Conservation (phyloP, 345 rosid species). For the Hibiscus tridactylites region DNA sequence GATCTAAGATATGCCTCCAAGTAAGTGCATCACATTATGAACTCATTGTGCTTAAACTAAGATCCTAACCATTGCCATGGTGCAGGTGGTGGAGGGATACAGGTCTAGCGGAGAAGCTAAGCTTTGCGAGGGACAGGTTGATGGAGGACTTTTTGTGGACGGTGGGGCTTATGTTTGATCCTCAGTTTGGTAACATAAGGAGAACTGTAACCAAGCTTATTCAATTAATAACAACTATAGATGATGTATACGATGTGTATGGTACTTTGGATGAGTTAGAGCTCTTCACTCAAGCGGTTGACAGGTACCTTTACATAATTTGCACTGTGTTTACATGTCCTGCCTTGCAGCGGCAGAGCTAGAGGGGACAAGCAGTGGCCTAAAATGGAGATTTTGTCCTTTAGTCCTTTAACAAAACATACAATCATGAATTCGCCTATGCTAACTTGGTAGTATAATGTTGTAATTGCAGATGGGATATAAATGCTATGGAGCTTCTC, state of each 20-base stretch:
- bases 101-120: neutral
- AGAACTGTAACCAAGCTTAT: neutral
- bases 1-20: neutral
- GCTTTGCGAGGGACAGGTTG: neutral
- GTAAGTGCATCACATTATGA: neutral
- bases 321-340: too few species aligned
- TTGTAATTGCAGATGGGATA: too few species aligned
- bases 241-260: neutral
- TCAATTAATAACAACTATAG: neutral
- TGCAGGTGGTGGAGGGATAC: neutral
- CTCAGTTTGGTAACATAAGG: neutral
- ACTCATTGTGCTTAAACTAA: too few species aligned
- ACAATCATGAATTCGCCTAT: too few species aligned
- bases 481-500: too few species aligned
- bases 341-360: too few species aligned
- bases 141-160: neutral
- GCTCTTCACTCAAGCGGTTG: neutral
- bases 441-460: too few species aligned
- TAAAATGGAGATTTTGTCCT: too few species aligned
- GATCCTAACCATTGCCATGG: neutral
- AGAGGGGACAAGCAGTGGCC: neutral
- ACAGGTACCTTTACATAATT: neutral
- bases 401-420: too few species aligned
- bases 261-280: neutral
- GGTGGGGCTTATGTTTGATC: neutral